Percentiles rank a stretch among this genome's conserved stretches.
These are phyloP conservation scores for Hyaloscypha finlandica DNA, from an alignment of 495 filamentous ascomycete genomes.

Conservation along the genomic window DNA sequence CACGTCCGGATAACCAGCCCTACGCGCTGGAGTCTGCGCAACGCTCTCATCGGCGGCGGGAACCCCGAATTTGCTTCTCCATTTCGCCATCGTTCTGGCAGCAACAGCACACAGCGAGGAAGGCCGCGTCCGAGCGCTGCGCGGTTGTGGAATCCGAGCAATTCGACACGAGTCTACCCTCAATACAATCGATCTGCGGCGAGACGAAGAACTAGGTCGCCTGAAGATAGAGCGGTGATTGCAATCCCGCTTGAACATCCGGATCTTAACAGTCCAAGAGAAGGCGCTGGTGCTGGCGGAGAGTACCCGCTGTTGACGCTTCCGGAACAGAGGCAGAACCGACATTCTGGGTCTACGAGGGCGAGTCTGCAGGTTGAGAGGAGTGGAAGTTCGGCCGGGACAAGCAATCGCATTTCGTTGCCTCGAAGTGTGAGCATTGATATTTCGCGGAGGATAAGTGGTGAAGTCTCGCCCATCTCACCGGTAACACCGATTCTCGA, in stretches of 20 bases:
- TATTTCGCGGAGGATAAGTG: constrained; percentile 41
- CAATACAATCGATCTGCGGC: neutral
- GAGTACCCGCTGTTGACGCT: constrained; percentile 71
- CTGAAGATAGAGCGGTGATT: constrained; percentile 48
- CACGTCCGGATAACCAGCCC: constrained; percentile 33
- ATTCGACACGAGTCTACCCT: constrained; percentile 54
- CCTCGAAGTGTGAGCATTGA: constrained; percentile 54
- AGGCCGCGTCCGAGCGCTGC: constrained; percentile 34
- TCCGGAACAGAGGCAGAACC: constrained; percentile 63
- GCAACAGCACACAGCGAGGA: constrained; percentile 3
- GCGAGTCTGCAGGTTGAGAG: constrained; percentile 67
- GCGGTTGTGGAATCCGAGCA: constrained; percentile 66
- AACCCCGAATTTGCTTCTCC: constrained; percentile 42
- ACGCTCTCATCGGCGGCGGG: constrained; percentile 40
- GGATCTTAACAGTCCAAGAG: constrained; percentile 35
- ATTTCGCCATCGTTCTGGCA: constrained; percentile 41
- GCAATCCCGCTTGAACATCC: constrained; percentile 44
- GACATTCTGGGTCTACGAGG: constrained; percentile 53
- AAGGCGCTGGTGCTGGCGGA: constrained; percentile 49
- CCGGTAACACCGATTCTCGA: constrained; percentile 19
- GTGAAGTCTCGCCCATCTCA: constrained; percentile 13
- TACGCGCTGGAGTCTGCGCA: constrained; percentile 41
- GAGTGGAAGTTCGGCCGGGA: constrained; percentile 61
- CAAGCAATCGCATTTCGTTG: constrained; percentile 58
- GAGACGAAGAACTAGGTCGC: constrained; percentile 38